These are phyloP conservation scores for Huntiella omanensis DNA, from an alignment of 2,329 filamentous ascomycete species.

Conservation along the genomic window DNA sequence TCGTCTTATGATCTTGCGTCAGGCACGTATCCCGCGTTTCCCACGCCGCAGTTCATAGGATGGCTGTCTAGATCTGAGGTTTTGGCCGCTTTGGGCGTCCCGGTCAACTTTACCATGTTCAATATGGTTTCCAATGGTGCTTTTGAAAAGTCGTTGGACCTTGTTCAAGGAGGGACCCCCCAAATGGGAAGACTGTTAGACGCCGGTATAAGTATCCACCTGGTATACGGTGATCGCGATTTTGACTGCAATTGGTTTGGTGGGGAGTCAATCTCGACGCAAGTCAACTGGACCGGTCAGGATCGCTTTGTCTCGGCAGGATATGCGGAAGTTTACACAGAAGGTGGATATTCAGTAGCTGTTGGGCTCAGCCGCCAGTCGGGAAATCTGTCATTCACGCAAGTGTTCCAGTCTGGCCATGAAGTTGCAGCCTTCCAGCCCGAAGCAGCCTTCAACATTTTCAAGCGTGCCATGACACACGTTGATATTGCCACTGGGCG, in stretches of 20 bases:
- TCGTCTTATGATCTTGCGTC: constrained; percentile 45
- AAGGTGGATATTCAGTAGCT: constrained; percentile 43
- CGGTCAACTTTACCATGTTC: constrained; percentile 42
- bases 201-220: constrained; percentile 46
- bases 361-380: constrained; percentile 59
- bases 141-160: constrained; percentile 18
- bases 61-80: constrained; percentile 44
- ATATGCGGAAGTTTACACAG: constrained; percentile 26
- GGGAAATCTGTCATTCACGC: constrained; percentile 52
- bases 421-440: constrained; percentile 43
- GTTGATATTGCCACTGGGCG: not conserved
- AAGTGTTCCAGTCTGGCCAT: constrained; percentile 50
- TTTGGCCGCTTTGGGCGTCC: constrained; percentile 40
- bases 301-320: constrained; percentile 43
- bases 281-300: constrained; percentile 18
- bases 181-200: constrained; percentile 38
- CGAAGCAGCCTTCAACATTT: constrained; percentile 37
- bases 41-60: constrained; percentile 38
- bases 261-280: constrained; percentile 50
- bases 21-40: constrained; percentile 38
- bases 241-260: constrained; percentile 52
- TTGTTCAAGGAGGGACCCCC: constrained; percentile 20
- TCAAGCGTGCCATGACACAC: constrained; percentile 29
- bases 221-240: constrained; percentile 51
- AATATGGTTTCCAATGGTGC: constrained; percentile 43